Conservation (phyloP, 2,329 filamentous ascomycete genomes). For the Fusarium sp. region DNA sequence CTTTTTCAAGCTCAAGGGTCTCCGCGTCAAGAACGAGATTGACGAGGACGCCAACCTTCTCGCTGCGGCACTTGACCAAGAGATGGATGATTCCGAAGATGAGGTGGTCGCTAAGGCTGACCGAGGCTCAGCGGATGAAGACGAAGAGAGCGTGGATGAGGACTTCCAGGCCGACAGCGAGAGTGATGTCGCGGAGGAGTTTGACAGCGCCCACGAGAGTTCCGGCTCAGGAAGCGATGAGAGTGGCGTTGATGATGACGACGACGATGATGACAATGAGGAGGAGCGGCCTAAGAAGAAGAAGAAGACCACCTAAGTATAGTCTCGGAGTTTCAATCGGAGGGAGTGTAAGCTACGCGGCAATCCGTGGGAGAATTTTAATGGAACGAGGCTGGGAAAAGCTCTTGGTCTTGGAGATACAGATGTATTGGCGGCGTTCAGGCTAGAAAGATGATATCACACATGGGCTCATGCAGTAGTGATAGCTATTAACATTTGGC, state of each 20-base stretch:
- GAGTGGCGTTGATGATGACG: constrained; percentile 62
- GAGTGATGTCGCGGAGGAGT: constrained; percentile 96
- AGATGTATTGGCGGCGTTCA: constrained; percentile 44
- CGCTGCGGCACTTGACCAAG: constrained; percentile 86
- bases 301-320: constrained; percentile 53
- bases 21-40: constrained; percentile 99
- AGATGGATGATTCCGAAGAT: constrained; percentile 86
- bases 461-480: constrained; percentile 28
- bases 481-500: not conserved
- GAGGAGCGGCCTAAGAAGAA: constrained; percentile 65
- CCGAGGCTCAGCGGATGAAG: constrained; percentile 93
- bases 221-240: constrained; percentile 75
- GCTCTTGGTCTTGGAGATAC: constrained; percentile 31
- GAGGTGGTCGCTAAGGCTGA: constrained; percentile 80
- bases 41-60: constrained; percentile 88
- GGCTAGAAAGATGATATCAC: constrained; percentile 45
- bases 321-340: not conserved
- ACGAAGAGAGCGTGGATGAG: constrained; percentile 94
- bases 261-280: constrained; percentile 56
- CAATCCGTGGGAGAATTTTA: constrained; percentile 23
- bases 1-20: constrained; percentile 95
- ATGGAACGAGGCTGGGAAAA: constrained; percentile 32
- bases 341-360: not conserved
- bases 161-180: constrained; percentile 95
- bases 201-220: constrained; percentile 90